A percentile compares a stretch with the other conserved stretches of the same genome.
phyloP scores from a whole-genome alignment of 768 basidiomycete genomes.

The Tylopilus sp. region DNA sequence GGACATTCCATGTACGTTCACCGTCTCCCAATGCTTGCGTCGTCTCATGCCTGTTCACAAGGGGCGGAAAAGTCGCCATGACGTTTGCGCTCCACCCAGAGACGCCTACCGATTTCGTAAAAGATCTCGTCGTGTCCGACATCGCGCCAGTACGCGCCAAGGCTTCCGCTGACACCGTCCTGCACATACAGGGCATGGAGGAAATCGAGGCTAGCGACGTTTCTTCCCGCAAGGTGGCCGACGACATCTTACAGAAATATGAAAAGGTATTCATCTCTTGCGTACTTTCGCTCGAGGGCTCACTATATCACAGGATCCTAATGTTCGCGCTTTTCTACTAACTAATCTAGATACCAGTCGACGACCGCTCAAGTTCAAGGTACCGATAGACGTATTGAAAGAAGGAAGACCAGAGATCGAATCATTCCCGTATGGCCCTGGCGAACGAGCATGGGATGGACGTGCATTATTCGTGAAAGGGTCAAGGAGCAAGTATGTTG shows the following conservation, averaged over 20 bases:
- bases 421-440: slow-evolving; percentile 69
- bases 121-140: slow-evolving; percentile 71
- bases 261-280: slow-evolving; percentile 51
- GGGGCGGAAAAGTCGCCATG: slow-evolving; percentile 88
- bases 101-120: slow-evolving; percentile 41
- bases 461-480: slow-evolving; percentile 77
- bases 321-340: slow-evolving; percentile 77
- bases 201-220: slow-evolving; percentile 60
- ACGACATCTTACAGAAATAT: slow-evolving; percentile 54
- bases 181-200: slow-evolving; percentile 71
- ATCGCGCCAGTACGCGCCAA: slow-evolving; percentile 67
- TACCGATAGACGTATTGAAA: slow-evolving; percentile 68
- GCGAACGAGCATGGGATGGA: slow-evolving; percentile 52
- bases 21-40: not conserved
- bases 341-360: slow-evolving; percentile 62
- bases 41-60: slow-evolving; percentile 27
- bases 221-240: slow-evolving; percentile 64
- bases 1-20: slow-evolving; percentile 85
- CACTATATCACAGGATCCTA: slow-evolving; percentile 54
- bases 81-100: slow-evolving; percentile 51
- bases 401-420: slow-evolving; percentile 66
- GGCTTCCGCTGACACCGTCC: slow-evolving; percentile 60
- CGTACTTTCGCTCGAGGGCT: not conserved
- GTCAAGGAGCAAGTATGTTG: slow-evolving; percentile 61
- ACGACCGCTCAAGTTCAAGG: slow-evolving; percentile 55